Evolutionary conservation across 192 early-diverging fungal genomes (phyloP).

Genomic region (Podila clonocystis): DNA sequence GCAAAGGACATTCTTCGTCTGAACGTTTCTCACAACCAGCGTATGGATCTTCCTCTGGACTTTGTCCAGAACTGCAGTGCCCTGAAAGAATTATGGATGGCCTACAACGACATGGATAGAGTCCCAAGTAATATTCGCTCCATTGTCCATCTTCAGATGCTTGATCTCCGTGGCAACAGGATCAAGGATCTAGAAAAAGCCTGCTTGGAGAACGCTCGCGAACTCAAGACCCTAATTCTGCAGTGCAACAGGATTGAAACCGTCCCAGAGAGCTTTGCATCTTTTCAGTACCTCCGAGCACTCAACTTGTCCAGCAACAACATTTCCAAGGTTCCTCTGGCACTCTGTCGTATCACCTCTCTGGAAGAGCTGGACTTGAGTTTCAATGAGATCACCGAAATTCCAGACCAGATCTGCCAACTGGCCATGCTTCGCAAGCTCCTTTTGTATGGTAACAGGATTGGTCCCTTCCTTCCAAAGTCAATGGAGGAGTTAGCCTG

Average conservation of each 20-base stretch:
- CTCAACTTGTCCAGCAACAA: constrained; percentile 89
- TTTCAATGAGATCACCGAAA: constrained; percentile 79
- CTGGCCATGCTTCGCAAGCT: constrained; percentile 67
- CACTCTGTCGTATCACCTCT: constrained; percentile 67
- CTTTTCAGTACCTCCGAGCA: constrained; percentile 64
- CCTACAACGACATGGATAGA: constrained; percentile 72
- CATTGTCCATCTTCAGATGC: constrained; percentile 70
- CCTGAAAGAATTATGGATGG: constrained; percentile 73
- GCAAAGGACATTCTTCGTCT: constrained; percentile 78
- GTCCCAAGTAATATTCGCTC: constrained; percentile 76
- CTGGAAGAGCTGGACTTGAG: constrained; percentile 80
- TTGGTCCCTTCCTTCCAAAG: constrained; percentile 75
- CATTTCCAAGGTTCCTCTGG: constrained; percentile 71
- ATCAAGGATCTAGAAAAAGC: constrained; percentile 72
- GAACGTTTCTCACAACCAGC: constrained; percentile 84
- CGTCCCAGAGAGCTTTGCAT: constrained; percentile 72
- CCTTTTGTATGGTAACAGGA: constrained; percentile 77
- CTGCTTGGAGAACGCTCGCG: constrained; percentile 67
- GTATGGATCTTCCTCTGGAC: constrained; percentile 84
- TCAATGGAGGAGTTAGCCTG: constrained; percentile 64
- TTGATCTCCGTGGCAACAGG: constrained; percentile 85
- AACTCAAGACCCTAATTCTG: constrained; percentile 69
- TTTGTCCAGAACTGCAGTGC: constrained; percentile 80
- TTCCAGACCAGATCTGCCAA: constrained; percentile 80
- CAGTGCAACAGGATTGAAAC: constrained; percentile 79